phyloP scores from a whole-genome alignment of 345 rosid genomes.

The Pistacia integerrima region DNA sequence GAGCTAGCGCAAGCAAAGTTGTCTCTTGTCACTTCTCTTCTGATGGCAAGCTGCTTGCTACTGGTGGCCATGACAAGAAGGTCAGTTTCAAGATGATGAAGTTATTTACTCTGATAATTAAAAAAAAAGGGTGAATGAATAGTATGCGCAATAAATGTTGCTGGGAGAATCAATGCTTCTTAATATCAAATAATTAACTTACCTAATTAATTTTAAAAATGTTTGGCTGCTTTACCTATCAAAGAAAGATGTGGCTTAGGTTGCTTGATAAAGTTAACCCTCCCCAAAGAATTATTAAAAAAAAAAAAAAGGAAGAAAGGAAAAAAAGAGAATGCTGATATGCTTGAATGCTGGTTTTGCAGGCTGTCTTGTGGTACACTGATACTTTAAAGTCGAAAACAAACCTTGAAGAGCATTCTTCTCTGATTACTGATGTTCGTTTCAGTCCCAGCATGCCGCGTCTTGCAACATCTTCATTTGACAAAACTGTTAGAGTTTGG shows the following conservation, averaged over 20 bases:
- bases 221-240: background rate
- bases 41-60: constrained; percentile 94
- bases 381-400: constrained; percentile 73
- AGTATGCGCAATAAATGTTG: background rate
- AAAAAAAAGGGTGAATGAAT: background rate
- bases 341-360: constrained; percentile 24
- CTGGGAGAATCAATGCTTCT: background rate
- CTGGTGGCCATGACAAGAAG: constrained; percentile 98
- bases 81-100: constrained; percentile 35
- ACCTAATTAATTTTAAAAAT: background rate
- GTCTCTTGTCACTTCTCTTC: constrained; percentile 92
- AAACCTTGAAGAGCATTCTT: constrained; percentile 81
- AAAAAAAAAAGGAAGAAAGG: background rate
- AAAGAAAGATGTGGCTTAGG: background rate
- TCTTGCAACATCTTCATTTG: constrained; percentile 94
- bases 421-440: constrained; percentile 87
- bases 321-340: background rate
- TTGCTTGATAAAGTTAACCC: background rate
- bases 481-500: constrained; percentile 98
- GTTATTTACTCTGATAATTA: background rate
- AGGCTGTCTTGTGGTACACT: constrained; percentile 89
- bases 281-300: background rate
- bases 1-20: constrained; percentile 84
- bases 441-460: constrained; percentile 90
- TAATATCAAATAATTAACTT: constrained; percentile 2